Conservation (phyloP, 495 filamentous ascomycete genomes). For the Rusavskia elegans region DNA sequence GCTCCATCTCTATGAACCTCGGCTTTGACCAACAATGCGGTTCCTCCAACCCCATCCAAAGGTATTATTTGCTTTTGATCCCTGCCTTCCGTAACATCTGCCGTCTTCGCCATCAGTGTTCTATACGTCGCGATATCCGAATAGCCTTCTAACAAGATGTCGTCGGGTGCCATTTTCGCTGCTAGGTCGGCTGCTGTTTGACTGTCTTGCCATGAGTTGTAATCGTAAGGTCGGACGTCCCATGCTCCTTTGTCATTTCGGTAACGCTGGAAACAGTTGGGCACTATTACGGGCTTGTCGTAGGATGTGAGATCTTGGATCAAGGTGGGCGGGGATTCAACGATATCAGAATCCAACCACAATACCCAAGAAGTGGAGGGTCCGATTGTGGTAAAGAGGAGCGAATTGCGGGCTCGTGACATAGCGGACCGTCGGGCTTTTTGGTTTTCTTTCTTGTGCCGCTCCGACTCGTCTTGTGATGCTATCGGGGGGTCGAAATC, state of each 20-base stretch:
- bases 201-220: constrained; percentile 92
- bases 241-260: constrained; percentile 55
- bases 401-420: constrained; percentile 80
- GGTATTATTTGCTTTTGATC: constrained; percentile 46
- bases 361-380: constrained; percentile 91
- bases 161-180: constrained; percentile 66
- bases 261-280: constrained; percentile 90
- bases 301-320: constrained; percentile 87
- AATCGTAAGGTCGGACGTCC: constrained; percentile 80
- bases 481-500: constrained; percentile 75
- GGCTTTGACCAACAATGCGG: constrained; percentile 86
- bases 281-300: constrained; percentile 75
- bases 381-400: constrained; percentile 93
- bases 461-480: constrained; percentile 72
- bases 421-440: constrained; percentile 76
- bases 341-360: constrained; percentile 85
- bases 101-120: constrained; percentile 79
- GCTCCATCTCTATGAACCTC: constrained; percentile 95
- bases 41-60: constrained; percentile 88
- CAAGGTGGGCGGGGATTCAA: constrained; percentile 71
- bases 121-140: constrained; percentile 82
- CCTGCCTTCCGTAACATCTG: constrained; percentile 28
- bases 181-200: constrained; percentile 57
- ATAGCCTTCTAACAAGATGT: constrained; percentile 90
- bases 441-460: constrained; percentile 81